phyloP scores from a whole-genome alignment of 495 filamentous ascomycete genomes.

The Trichoderma parareesei region DNA sequence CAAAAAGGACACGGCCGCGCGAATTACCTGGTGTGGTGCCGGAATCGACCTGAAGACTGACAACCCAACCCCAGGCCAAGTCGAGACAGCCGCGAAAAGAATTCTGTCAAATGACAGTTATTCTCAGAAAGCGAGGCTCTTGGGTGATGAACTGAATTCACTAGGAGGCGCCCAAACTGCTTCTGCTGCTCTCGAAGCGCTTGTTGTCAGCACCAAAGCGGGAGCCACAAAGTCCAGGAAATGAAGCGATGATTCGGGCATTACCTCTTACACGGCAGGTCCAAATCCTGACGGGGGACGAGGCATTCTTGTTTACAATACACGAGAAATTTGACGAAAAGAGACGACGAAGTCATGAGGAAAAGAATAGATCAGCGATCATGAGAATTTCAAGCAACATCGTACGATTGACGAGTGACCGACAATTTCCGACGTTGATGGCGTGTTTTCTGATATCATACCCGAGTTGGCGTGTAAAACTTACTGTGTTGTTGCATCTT shows the following conservation, averaged over 20 bases:
- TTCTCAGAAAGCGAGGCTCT: not conserved
- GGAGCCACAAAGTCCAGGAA: not conserved
- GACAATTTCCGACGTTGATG: too few species aligned
- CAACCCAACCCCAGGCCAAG: not conserved
- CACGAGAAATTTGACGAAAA: too few species aligned
- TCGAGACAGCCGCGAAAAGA: not conserved
- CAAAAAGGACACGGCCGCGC: conserved; percentile 11
- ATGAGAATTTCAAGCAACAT: too few species aligned
- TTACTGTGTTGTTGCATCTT: too few species aligned
- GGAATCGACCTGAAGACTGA: conserved; percentile 11
- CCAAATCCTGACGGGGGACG: too few species aligned
- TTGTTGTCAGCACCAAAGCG: not conserved
- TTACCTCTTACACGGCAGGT: too few species aligned
- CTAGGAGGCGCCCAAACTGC: conserved; percentile 1
- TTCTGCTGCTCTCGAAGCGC: not conserved
- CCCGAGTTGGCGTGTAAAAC: too few species aligned
- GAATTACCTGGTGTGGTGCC: conserved; percentile 11
- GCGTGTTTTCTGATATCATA: too few species aligned
- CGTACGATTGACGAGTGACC: too few species aligned
- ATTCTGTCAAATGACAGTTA: not conserved
- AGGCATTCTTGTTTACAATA: too few species aligned
- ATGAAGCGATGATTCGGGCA: not conserved
- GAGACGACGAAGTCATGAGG: too few species aligned
- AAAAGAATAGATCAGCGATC: too few species aligned
- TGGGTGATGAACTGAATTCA: not conserved